These are phyloP conservation scores for Melocanna baccifera DNA, from an alignment of 176 grass and related monocot genomes.

Conservation along the genomic window DNA sequence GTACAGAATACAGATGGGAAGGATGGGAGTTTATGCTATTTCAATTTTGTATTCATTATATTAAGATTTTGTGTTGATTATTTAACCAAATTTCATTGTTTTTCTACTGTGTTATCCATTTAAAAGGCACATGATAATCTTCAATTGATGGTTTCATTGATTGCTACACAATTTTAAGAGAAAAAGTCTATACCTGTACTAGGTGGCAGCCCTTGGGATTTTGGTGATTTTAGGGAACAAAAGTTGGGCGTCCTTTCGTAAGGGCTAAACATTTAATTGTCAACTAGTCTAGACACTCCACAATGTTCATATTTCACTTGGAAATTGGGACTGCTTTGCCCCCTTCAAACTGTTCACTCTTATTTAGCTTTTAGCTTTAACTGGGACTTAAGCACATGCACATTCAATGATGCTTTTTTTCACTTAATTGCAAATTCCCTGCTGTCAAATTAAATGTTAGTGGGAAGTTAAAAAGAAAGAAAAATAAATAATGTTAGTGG, in stretches of 20 bases:
- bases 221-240: not conserved
- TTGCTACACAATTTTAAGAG: not conserved
- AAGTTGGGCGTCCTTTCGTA: not conserved
- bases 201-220: not conserved
- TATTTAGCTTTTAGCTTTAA: slow-evolving; percentile 9
- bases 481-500: not conserved
- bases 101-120: not conserved
- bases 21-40: not conserved
- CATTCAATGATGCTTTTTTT: not conserved
- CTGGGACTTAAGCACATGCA: not conserved
- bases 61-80: not conserved
- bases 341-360: not conserved
- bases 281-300: not conserved
- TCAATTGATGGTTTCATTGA: slow-evolving; percentile 12
- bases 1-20: slow-evolving; percentile 17
- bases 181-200: not conserved
- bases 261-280: not conserved
- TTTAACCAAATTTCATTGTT: not conserved
- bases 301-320: not conserved
- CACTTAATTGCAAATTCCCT: not conserved
- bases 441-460: not conserved
- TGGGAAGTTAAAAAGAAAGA: not conserved
- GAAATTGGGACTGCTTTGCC: not conserved
- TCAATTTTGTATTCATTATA: not conserved
- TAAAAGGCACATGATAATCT: not conserved